Evolutionary conservation across 2,329 filamentous ascomycete genomes (phyloP), one percentile per base, ranked within the genome.

Genomic region (Chrysoporthe cubensis): DNA sequence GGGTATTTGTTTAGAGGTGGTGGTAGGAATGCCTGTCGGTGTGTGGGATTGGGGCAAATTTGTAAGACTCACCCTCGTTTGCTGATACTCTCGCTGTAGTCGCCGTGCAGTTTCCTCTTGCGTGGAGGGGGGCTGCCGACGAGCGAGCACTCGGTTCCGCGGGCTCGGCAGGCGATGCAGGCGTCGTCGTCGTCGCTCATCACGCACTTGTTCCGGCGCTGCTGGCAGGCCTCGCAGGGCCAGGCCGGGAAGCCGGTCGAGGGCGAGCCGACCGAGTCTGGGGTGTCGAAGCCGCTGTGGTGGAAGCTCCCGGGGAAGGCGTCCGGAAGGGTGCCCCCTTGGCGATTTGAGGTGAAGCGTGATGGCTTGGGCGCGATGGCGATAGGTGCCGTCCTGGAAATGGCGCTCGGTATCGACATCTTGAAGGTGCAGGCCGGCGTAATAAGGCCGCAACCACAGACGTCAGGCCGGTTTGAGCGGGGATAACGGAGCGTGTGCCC

Each of bases 111-210:
- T 82, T 94, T 95, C 76, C 93, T 87, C 83, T 96, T 96, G 73
- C 92, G 87, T 67, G 91, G 89, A 75, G 90, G 88, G 34, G 92
- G 92, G 77, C 91, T 93, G 72, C 90, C 88, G 62, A 90, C 84
- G 76, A 94, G 89, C 56, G 92, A 94, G 79, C 92, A 96, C 73
- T 93, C 90, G 76, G 92, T 87, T 74, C 90, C 90, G 79, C 90
- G 90, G 77, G 90, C 89, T 76, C 92, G 90, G 79, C 93, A 96
- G 71, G 92, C 84, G 71, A 93, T 86, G 79, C 93, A 96, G 72
- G 85, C 83, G 50, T 84, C 84, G 71, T 90, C 90, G 77, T 95
- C 91, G 76, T 93, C 90, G 72, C 80, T 81, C 76, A 92, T 87
- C 71, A 93, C 89, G 80, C 93, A 96, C 79, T 90, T 90, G 74